Evolutionary conservation across 2,329 filamentous ascomycete genomes (phyloP), one percentile per base, ranked within the genome.

Genomic region (Paraphaeosphaeria sporulosa): DNA sequence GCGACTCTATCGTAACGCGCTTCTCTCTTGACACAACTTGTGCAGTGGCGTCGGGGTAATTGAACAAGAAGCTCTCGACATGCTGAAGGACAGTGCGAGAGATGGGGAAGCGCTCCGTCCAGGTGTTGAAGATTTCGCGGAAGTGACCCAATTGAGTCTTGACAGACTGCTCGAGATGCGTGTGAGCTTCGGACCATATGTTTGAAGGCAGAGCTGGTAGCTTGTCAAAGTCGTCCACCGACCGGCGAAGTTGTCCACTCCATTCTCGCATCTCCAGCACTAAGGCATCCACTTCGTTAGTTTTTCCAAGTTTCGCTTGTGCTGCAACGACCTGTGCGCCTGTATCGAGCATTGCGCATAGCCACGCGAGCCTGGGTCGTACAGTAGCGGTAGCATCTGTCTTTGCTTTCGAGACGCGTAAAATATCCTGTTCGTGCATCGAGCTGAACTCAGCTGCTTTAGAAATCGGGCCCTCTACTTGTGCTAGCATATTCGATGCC

Each of bases 261-360:
- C 71, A 75, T 9, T 71, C 62, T 27, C 61, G 66, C 68, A 77
- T 69, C 9, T 64, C 63, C 1, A 49, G 56, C 17, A 72, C 59
- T n/a, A 76, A 53, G 23, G 43, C 38, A 54, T 72, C 65, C 3
- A 76, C 63, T 10, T 74, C 73, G 12, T 64, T 62, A 2, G 76
- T 74, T 59, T 80, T 80, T 0, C 89, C 88, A 47, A 94, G 84
- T 61, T 87, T 89, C 2, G 82, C 84, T 72, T 96, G 92, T 7
- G 90, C 83, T 40, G 84, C 81, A 5, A 93, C 76, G 25, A 95
- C 79, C 36, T 86, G 84, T 10, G 83, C 76, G 4, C 86, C 88
- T 57, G 91, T 85, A 42, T 81, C 81, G 19, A 94, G 75, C n/a
- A 94, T 85, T 38, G 89, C 85, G 17, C 86, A 79, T n/a, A 94